Percentiles rank a stretch among this genome's conserved stretches.
Evolutionary conservation across 768 basidiomycete genomes (phyloP).

Genomic region (Rhodosporidiobolus sp.): DNA sequence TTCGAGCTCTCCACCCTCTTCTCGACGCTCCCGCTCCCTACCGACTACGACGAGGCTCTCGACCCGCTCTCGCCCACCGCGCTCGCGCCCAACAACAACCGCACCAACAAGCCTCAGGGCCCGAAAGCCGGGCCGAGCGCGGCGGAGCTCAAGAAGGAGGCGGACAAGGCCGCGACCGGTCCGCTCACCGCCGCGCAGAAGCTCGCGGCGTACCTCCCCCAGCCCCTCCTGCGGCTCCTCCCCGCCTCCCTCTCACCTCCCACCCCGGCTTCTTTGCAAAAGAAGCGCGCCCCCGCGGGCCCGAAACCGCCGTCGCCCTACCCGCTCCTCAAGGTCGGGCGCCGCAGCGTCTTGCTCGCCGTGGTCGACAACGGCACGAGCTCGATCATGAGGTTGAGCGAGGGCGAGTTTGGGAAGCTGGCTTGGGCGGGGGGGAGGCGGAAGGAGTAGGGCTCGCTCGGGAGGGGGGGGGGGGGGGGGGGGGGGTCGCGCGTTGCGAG

Average conservation of each 20-base stretch:
- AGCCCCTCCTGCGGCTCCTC: neutral
- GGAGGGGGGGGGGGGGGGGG: too few relatives aligned
- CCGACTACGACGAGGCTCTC: neutral
- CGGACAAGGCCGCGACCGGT: too few relatives aligned
- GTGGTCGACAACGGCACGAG: slow-evolving; percentile 82
- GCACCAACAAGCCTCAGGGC: too few relatives aligned
- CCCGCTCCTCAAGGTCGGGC: slow-evolving; percentile 74
- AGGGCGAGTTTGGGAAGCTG: slow-evolving; percentile 81
- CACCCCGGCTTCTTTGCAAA: neutral
- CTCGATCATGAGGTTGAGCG: slow-evolving; percentile 81
- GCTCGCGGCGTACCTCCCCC: neutral
- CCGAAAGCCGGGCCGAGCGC: too few relatives aligned
- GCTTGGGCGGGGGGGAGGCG: slow-evolving; percentile 52
- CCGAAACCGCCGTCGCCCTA: slow-evolving; percentile 56
- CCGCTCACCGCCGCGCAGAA: too few relatives aligned
- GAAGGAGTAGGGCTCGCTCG: neutral
- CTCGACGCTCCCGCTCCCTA: slow-evolving; percentile 45
- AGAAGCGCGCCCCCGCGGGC: neutral
- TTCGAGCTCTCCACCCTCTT: slow-evolving; percentile 74
- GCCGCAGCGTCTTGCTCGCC: slow-evolving; percentile 77
- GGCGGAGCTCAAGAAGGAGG: too few relatives aligned
- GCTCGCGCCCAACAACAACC: neutral
- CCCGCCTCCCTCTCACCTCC: neutral
- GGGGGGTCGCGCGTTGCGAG: too few relatives aligned
- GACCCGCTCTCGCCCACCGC: neutral